A percentile compares a stretch with the other conserved stretches of the same genome.
phyloP scores from a whole-genome alignment of 371 early-diverging fungal genomes.

The Mucor lusitanicus region DNA sequence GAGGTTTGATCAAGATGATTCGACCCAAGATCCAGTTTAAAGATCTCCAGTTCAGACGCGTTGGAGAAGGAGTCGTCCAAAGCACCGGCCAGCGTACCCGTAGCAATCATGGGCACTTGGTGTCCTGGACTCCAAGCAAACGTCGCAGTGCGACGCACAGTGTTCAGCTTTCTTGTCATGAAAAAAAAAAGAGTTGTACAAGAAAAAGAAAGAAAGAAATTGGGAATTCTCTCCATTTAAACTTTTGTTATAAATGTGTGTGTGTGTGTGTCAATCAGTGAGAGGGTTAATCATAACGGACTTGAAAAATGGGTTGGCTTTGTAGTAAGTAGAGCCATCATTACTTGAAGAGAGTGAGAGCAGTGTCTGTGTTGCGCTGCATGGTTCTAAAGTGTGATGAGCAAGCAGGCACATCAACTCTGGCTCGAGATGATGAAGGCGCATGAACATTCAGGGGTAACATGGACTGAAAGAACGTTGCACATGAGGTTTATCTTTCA shows the following conservation, averaged over 20 bases:
- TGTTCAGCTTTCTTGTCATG: conserved; percentile 60
- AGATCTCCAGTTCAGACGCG: conserved; percentile 88
- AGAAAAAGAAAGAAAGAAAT: neutral
- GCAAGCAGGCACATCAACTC: neutral
- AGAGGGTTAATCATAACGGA: neutral
- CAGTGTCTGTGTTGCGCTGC: neutral
- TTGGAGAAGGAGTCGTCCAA: conserved; percentile 92
- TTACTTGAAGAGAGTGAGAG: too few relatives aligned
- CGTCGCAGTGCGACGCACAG: conserved; percentile 76
- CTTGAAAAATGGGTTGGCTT: neutral
- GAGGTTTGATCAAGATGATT: conserved; percentile 39
- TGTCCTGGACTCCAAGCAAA: conserved; percentile 82
- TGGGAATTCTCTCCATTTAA: neutral
- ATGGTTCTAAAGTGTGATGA: neutral
- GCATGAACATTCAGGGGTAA: neutral
- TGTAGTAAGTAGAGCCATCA: too few relatives aligned
- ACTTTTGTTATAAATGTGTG: neutral
- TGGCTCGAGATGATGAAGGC: neutral
- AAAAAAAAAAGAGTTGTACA: neutral
- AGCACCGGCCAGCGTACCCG: conserved; percentile 94
- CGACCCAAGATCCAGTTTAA: conserved; percentile 64
- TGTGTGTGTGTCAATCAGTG: neutral
- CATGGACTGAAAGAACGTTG: too few relatives aligned
- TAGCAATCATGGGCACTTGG: conserved; percentile 75
- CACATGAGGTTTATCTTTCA: too few relatives aligned